Conservation (phyloP, 2,329 filamentous ascomycete species). For the Hysterium pulicare region DNA sequence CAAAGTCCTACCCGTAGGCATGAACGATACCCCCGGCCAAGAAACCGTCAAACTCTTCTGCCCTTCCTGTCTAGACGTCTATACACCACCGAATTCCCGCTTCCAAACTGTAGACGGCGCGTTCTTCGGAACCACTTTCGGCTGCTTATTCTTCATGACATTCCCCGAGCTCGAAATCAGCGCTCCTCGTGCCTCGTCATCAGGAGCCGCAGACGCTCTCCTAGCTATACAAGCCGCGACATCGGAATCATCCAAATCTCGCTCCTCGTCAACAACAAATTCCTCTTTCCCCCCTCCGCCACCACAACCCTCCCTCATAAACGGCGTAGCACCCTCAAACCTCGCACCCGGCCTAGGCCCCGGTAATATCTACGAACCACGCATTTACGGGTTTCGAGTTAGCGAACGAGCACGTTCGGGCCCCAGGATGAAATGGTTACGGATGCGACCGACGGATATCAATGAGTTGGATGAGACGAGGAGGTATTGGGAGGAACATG, state of each 20-base stretch:
- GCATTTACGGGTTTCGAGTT: conserved; percentile 94
- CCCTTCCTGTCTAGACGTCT: conserved; percentile 93
- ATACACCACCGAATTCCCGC: conserved; percentile 92
- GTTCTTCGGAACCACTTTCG: conserved; percentile 97
- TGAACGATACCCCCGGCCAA: conserved; percentile 91
- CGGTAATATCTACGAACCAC: conserved; percentile 85
- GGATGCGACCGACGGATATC: conserved; percentile 76
- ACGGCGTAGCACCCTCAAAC: conserved; percentile 83
- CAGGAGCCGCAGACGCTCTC: conserved; percentile 32
- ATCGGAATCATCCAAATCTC: conserved; percentile 25
- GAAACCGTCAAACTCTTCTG: conserved; percentile 99
- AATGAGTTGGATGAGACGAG: conserved; percentile 75
- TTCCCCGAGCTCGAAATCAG: conserved; percentile 91
- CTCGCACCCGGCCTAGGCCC: conserved; percentile 82
- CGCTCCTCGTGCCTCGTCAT: conserved; percentile 59
- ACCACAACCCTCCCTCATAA: conserved; percentile 60
- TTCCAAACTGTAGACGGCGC: conserved; percentile 97
- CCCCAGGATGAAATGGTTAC: conserved; percentile 94
- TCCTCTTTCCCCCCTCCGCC: conserved; percentile 36
- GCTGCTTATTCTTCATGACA: conserved; percentile 95
- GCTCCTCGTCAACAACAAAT: conserved; percentile 29
- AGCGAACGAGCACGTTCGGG: conserved; percentile 86
- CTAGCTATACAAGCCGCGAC: conserved; percentile 35
- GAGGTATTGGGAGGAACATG: conserved; percentile 41
- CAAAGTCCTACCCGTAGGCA: conserved; percentile 86